Evolutionary conservation across 2,329 filamentous ascomycete species (phyloP).

Genomic region (Botrytis porri): DNA sequence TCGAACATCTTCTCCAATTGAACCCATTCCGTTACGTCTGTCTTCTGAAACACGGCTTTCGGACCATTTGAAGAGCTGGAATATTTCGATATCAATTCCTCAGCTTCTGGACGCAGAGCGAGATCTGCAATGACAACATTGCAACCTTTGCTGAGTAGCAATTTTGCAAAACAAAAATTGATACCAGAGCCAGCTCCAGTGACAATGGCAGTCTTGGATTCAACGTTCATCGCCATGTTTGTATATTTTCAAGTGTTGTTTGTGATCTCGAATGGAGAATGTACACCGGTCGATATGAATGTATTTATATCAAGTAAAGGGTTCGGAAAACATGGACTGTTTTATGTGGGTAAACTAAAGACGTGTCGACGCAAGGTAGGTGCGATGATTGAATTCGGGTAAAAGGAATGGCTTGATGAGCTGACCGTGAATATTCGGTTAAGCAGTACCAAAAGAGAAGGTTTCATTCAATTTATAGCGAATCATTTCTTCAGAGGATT

Average conservation of each 20-base stretch:
- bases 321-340: neutral
- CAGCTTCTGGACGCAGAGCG: conserved; percentile 43
- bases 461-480: neutral
- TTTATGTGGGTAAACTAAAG: neutral
- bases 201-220: conserved; percentile 50
- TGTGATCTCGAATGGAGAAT: neutral
- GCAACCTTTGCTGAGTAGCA: conserved; percentile 44
- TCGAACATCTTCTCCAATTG: conserved; percentile 40
- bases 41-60: conserved; percentile 44
- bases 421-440: neutral
- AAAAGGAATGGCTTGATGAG: neutral
- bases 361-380: neutral
- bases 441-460: neutral
- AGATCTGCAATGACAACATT: conserved; percentile 49
- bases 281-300: neutral
- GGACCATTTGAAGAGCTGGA: conserved; percentile 20
- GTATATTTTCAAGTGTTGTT: neutral
- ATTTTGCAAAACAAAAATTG: conserved; percentile 45
- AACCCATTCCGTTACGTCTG: conserved; percentile 45
- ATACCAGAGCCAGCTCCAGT: conserved; percentile 56
- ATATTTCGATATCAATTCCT: conserved; percentile 34
- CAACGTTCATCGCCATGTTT: conserved; percentile 38
- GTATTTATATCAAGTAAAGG: neutral
- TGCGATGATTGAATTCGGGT: neutral
- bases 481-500: neutral